phyloP scores from a whole-genome alignment of 495 filamentous ascomycete species.

The Xylaria palmicola region DNA sequence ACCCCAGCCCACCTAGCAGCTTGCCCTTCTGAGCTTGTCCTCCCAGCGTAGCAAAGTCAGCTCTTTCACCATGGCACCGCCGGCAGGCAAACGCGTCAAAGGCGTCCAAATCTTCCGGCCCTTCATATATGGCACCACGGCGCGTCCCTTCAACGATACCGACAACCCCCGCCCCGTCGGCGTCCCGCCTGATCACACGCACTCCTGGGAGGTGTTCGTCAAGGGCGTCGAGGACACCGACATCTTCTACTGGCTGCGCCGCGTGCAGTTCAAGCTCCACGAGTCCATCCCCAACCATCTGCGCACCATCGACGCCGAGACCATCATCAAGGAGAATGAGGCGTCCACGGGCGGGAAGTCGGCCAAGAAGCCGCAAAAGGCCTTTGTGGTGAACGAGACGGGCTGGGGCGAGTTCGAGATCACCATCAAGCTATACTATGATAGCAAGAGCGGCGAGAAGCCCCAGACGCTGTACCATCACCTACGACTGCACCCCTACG shows the following conservation, averaged over 20 bases:
- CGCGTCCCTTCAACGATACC: constrained; percentile 64
- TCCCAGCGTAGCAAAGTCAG: not conserved
- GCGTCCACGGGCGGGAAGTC: constrained; percentile 52
- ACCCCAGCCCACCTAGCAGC: not conserved
- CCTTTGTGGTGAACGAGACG: constrained; percentile 82
- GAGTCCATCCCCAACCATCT: constrained; percentile 88
- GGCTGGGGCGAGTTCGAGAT: constrained; percentile 99
- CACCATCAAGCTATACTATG: constrained; percentile 87
- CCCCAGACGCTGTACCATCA: constrained; percentile 88
- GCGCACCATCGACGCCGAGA: constrained; percentile 66
- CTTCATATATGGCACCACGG: constrained; percentile 80
- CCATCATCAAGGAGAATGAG: constrained; percentile 41
- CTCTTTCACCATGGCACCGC: constrained; percentile 46
- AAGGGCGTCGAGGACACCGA: constrained; percentile 80
- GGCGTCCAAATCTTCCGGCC: constrained; percentile 73
- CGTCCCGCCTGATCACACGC: constrained; percentile 83
- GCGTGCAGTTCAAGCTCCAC: constrained; percentile 96
- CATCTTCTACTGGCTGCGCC: constrained; percentile 92
- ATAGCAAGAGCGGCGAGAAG: constrained; percentile 81
- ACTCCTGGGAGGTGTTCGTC: constrained; percentile 92
- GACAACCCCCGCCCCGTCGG: constrained; percentile 59
- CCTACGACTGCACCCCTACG: constrained; percentile 88
- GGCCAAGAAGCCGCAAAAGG: constrained; percentile 19
- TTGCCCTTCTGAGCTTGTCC: not conserved
- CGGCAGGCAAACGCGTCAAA: constrained; percentile 59